phyloP scores from a whole-genome alignment of 208 protist genomes.

The Crithidia fasciculata region DNA sequence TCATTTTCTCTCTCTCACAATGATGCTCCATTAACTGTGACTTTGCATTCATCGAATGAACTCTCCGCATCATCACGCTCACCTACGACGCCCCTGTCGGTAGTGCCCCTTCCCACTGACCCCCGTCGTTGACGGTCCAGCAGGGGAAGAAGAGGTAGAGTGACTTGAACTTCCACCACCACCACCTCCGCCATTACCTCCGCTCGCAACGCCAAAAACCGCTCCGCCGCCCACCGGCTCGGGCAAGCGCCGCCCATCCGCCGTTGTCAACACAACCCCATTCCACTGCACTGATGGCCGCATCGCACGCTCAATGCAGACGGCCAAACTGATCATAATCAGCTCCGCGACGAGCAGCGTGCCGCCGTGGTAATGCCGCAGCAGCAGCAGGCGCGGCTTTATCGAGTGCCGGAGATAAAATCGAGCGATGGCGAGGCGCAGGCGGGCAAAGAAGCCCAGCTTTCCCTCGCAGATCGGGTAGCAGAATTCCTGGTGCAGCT shows the following conservation, averaged over 20 bases:
- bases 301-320: constrained; percentile 30
- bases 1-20: no score
- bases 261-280: background rate
- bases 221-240: no score
- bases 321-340: constrained; percentile 27
- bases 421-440: constrained; percentile 23
- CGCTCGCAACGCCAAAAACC: background rate
- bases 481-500: constrained; percentile 42
- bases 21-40: no score
- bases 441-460: constrained; percentile 23
- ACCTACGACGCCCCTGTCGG: constrained; percentile 16
- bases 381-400: constrained; percentile 20
- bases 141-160: background rate
- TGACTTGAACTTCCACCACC: background rate
- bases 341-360: constrained; percentile 27
- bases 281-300: background rate
- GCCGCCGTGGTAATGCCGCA: constrained; percentile 17
- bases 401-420: constrained; percentile 34
- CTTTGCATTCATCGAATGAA: no score
- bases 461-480: constrained; percentile 46
- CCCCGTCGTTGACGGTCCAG: background rate
- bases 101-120: constrained; percentile 9
- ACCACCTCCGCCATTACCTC: background rate
- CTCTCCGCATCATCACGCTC: background rate
- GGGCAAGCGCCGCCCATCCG: background rate